Percentiles rank a stretch among this genome's conserved stretches.
phyloP scores from a whole-genome alignment of 768 basidiomycete genomes.

The Panellus pusillus region DNA sequence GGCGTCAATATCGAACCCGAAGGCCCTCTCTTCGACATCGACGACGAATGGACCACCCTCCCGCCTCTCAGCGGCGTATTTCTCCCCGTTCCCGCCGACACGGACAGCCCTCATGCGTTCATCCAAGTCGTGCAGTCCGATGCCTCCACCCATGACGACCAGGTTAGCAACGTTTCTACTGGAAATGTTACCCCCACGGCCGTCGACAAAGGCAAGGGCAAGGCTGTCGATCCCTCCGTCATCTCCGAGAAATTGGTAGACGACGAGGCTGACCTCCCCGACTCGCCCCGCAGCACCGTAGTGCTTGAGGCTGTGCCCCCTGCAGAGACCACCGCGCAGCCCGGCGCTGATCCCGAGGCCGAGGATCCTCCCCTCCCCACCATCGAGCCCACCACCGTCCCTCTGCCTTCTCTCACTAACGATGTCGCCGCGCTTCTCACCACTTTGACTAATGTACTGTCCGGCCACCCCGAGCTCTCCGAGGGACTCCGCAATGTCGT shows the following conservation, averaged over 20 bases:
- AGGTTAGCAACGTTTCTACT: constrained; percentile 35
- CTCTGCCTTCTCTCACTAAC: constrained; percentile 51
- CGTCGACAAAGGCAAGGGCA: constrained; percentile 53
- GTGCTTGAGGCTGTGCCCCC: not conserved
- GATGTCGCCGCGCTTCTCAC: constrained; percentile 66
- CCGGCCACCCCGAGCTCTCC: too few species aligned
- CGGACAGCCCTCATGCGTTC: constrained; percentile 58
- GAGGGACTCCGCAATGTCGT: too few species aligned
- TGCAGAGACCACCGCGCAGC: constrained; percentile 25
- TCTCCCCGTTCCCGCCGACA: constrained; percentile 26
- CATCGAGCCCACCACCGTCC: constrained; percentile 32
- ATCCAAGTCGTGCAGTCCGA: constrained; percentile 55
- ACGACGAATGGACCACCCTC: constrained; percentile 68
- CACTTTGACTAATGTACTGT: too few species aligned
- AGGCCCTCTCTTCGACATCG: constrained; percentile 46
- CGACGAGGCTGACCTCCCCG: constrained; percentile 2
- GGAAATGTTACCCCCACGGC: constrained; percentile 14
- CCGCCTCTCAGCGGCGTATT: constrained; percentile 45
- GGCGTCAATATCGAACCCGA: constrained; percentile 41
- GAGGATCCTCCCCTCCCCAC: constrained; percentile 56
- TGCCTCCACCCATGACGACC: constrained; percentile 29
- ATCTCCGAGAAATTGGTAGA: constrained; percentile 28
- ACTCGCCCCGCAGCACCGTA: constrained; percentile 22
- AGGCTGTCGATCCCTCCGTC: constrained; percentile 30
- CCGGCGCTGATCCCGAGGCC: too few species aligned